Base-by-base conservation (phyloP, 306 rosid genomes). In the Cyamopsis tetragonoloba region DNA sequence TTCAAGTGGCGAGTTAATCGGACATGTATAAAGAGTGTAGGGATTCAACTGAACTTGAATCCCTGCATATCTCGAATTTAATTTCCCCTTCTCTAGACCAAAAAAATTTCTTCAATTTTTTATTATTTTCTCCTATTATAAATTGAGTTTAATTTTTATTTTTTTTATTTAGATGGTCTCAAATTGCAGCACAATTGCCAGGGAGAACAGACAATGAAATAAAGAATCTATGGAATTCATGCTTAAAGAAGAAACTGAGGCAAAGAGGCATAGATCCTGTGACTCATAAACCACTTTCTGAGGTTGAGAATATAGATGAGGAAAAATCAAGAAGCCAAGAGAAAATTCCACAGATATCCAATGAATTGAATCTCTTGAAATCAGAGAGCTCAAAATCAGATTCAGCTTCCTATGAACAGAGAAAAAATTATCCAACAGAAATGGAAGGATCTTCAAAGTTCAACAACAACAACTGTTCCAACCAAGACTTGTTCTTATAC, bases 151-250 rank as follows among this genome's bases (percentile, higher is more conserved):
- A 15, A 56, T 14, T 28, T 50, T 30, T n/a, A 35, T 14, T 22
- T 34, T 28, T 11, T 44, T 0, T 30, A 6, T 35, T 6, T 37
- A 89, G 98, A 76, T 89, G 96, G 98, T 92, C 98, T 12, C 93
- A 89, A 65, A 92, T 89, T 75, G 98, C 96, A 0, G 90, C 95
- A 47, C 81, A 78, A 66, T 77, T 92, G 62, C 95, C 96, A 0
- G 96, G 96, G 38, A 92, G 98, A 65, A 92, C 98, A 0, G 96
- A 92, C 77, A 92, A 92, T 58, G 98, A 92, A 77, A 92, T 92
- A 28, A 92, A 92, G 83, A 92, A 92, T 72, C 80, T 89, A 26
- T 89, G 98, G 98, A 92, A 92, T 42, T 88, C 98, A 32, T 84
- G 84, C 79, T 73, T 91, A 10, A 91, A 91, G 82, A 92, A 92